phyloP scores from a whole-genome alignment of 2,329 filamentous ascomycete species.

The Ophiostoma ips region DNA sequence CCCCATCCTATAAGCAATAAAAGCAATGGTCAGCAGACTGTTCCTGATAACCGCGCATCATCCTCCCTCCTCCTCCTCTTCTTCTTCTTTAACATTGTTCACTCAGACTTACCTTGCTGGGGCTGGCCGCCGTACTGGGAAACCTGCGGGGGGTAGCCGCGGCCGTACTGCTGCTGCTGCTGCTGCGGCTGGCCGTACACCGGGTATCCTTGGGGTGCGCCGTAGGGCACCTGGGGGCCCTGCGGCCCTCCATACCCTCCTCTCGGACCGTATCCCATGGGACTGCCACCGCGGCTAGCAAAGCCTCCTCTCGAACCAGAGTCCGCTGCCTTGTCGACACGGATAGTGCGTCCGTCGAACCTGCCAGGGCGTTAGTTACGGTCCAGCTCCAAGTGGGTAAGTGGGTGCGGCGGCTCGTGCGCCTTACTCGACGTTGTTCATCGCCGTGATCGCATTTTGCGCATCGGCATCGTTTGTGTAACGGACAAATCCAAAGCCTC shows the following conservation, averaged over 20 bases:
- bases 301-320: constrained; percentile 49
- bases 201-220: constrained; percentile 23
- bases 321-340: constrained; percentile 91
- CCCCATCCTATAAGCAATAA: constrained; percentile 16
- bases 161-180: constrained; percentile 26
- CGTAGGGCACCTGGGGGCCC: constrained; percentile 24
- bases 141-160: constrained; percentile 24
- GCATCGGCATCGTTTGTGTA: constrained; percentile 67
- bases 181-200: constrained; percentile 22
- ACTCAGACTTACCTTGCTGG: constrained; percentile 21
- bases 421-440: constrained; percentile 84
- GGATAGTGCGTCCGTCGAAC: constrained; percentile 72
- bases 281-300: constrained; percentile 24
- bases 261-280: constrained; percentile 18
- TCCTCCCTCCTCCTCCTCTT: neutral
- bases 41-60: too few relatives aligned
- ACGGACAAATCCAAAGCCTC: constrained; percentile 93
- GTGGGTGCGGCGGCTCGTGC: neutral
- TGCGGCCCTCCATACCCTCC: constrained; percentile 22
- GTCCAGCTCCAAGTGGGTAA: neutral
- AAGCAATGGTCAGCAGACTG: too few relatives aligned
- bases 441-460: constrained; percentile 58
- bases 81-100: too few relatives aligned
- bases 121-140: constrained; percentile 28
- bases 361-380: constrained; percentile 6